Evolutionary conservation across 1,284 basidiomycete genomes (phyloP), one percentile per base, ranked within the genome.

Genomic region (Phlebopus sp.): DNA sequence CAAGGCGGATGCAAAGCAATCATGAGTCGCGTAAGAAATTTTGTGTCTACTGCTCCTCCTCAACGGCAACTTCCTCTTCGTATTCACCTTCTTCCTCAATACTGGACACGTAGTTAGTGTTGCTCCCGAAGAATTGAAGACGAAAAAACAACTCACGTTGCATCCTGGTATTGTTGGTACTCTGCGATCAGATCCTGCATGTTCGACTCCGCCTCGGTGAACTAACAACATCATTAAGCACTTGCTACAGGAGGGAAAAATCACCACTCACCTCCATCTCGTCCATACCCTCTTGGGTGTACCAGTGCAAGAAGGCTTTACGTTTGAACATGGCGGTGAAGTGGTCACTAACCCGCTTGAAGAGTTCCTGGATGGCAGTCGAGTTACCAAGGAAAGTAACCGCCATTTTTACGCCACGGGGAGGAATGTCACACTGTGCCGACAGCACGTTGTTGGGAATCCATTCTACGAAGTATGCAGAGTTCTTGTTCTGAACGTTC

Each of bases 281-380:
- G 73, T 97, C 94, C 95, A 97, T 97, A 71, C 95, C 94, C 78
- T 96, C 93, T 68, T 94, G 92, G 38, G 92, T 97, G 76, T 97
- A 96, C 91, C 94, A 97, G 74, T 97, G 94, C 81, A 97, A 86
- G 87, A 97, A 97, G 37, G 95, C 95, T 78, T 97, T 97, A 70
- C 95, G 82, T 79, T 94, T 90, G 86, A 97, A 97, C 96, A 97
- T 98, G 72, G 92, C 91, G 52, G 90, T 91, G 84, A 98, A 98
- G 72, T 97, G 95, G 69, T 95, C 91, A 59, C 85, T 89, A 68
- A 96, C 91, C 76, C 94, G 92, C 79, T 94, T 93, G 90, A 97
- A 97, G 56, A 97, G 79, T 71, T 96, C 93, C 72, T 97, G 94
- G 69, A 98, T 97, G 50, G 90, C 91, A 50, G 93, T 97, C 38